phyloP scores from a whole-genome alignment of 2,329 filamentous ascomycete species.

The Cercospora citrullina region DNA sequence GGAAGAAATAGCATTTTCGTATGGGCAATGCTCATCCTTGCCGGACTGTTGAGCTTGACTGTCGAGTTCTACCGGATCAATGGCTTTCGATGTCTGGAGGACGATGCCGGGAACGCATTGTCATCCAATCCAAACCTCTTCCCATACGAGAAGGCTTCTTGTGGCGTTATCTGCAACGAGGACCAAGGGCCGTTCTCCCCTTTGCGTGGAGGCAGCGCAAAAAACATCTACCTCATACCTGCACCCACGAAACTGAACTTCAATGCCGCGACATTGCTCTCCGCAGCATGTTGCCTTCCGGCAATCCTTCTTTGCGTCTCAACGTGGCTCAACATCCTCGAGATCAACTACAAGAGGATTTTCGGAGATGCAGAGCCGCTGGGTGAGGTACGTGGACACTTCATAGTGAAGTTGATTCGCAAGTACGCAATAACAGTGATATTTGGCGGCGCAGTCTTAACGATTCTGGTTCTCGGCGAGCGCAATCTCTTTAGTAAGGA shows the following conservation, averaged over 20 bases:
- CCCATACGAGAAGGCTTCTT: conserved; percentile 46
- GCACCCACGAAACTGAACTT: conserved; percentile 58
- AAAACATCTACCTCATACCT: conserved; percentile 64
- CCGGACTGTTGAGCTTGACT: conserved; percentile 61
- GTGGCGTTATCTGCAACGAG: conserved; percentile 52
- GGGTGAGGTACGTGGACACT: conserved; percentile 13
- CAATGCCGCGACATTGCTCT: conserved; percentile 59
- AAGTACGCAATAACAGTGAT: conserved; percentile 57
- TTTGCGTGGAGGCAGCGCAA: conserved; percentile 56
- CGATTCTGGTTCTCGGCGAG: conserved; percentile 63
- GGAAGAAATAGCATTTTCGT: conserved; percentile 67
- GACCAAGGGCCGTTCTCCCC: conserved; percentile 55
- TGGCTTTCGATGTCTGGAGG: conserved; percentile 46
- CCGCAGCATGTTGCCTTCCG: conserved; percentile 65
- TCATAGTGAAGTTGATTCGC: conserved; percentile 13
- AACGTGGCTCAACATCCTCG: conserved; percentile 64
- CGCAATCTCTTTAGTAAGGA: conserved; percentile 62
- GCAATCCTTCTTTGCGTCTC: conserved; percentile 62
- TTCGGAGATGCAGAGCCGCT: conserved; percentile 40
- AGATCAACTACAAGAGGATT: conserved; percentile 59
- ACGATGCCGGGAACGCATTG: conserved; percentile 44
- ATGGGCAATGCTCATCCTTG: conserved; percentile 63
- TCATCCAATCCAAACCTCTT: conserved; percentile 45
- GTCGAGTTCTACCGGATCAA: conserved; percentile 64
- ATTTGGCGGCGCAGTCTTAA: conserved; percentile 59